phyloP scores from a whole-genome alignment of 495 filamentous ascomycete species.

The Cercophora sp. region DNA sequence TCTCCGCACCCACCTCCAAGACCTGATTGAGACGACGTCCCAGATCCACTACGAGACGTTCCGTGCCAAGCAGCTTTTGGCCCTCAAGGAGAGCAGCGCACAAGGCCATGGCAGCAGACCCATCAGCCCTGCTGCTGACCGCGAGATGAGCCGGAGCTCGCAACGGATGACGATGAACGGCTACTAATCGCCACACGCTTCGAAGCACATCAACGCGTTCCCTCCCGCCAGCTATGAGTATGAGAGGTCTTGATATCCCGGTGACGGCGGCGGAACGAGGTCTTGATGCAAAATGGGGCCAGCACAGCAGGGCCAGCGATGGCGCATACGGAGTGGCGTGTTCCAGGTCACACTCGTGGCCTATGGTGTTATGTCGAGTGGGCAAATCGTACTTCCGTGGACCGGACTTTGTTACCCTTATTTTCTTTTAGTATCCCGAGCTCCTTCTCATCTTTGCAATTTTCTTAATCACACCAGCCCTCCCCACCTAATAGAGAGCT shows the following conservation, averaged over 20 bases:
- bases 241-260: slow-evolving; percentile 20
- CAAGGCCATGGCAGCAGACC: slow-evolving; percentile 83
- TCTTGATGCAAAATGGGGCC: slow-evolving; percentile 4
- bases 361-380: slow-evolving; percentile 30
- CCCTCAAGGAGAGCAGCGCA: slow-evolving; percentile 95
- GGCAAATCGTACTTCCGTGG: slow-evolving; percentile 26
- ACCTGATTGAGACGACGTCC: slow-evolving; percentile 98
- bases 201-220: neutral
- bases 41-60: slow-evolving; percentile 99
- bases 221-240: slow-evolving; percentile 10
- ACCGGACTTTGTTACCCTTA: slow-evolving; percentile 28
- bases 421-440: slow-evolving; percentile 34
- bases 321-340: slow-evolving; percentile 19
- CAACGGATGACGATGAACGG: slow-evolving; percentile 98
- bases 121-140: slow-evolving; percentile 89
- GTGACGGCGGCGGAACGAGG: slow-evolving; percentile 16
- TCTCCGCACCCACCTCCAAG: slow-evolving; percentile 91
- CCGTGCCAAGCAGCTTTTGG: slow-evolving; percentile 97
- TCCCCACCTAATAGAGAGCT: slow-evolving; percentile 43
- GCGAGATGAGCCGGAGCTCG: slow-evolving; percentile 93
- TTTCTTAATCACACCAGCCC: slow-evolving; percentile 35
- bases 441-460: slow-evolving; percentile 25
- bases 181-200: slow-evolving; percentile 53
- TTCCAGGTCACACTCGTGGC: slow-evolving; percentile 27
- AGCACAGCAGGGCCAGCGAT: slow-evolving; percentile 11